Conservation (phyloP, 352 stramenopile genomes). For the Halophytophthora polymorphica region DNA sequence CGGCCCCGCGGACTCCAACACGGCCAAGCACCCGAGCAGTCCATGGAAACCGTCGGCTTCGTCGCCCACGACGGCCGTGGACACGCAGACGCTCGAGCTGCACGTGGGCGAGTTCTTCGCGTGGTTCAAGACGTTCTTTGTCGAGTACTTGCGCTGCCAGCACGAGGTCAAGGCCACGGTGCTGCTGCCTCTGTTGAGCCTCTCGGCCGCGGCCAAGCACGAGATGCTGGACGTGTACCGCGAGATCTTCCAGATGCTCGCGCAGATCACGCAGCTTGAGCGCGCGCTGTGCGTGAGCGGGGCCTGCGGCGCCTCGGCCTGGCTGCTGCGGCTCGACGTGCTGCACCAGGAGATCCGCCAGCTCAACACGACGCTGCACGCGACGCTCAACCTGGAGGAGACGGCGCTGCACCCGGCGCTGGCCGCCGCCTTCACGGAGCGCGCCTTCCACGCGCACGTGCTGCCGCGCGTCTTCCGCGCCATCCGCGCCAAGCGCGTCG, state of each 20-base stretch:
- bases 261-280: conserved; percentile 58
- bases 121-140: conserved; percentile 79
- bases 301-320: conserved; percentile 43
- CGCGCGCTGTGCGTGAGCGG: conserved; percentile 38
- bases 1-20: neutral
- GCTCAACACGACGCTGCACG: conserved; percentile 66
- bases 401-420: conserved; percentile 59
- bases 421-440: conserved; percentile 58
- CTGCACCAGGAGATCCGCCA: conserved; percentile 64
- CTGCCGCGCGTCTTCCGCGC: conserved; percentile 73
- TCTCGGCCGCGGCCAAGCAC: conserved; percentile 51
- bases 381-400: conserved; percentile 74
- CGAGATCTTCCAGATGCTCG: conserved; percentile 56
- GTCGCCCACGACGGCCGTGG: neutral
- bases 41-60: no score
- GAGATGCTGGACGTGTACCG: conserved; percentile 67
- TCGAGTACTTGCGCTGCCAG: conserved; percentile 67
- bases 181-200: conserved; percentile 49
- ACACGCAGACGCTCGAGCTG: conserved; percentile 35
- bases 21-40: neutral
- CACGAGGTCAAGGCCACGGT: conserved; percentile 64
- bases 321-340: conserved; percentile 59
- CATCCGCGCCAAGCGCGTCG: conserved; percentile 73
- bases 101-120: conserved; percentile 63
- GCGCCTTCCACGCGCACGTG: conserved; percentile 72